Percentiles rank a stretch among this genome's conserved stretches.
Evolutionary conservation across 192 early-diverging fungal genomes (phyloP).

Genomic region (Mortierella hygrophila): DNA sequence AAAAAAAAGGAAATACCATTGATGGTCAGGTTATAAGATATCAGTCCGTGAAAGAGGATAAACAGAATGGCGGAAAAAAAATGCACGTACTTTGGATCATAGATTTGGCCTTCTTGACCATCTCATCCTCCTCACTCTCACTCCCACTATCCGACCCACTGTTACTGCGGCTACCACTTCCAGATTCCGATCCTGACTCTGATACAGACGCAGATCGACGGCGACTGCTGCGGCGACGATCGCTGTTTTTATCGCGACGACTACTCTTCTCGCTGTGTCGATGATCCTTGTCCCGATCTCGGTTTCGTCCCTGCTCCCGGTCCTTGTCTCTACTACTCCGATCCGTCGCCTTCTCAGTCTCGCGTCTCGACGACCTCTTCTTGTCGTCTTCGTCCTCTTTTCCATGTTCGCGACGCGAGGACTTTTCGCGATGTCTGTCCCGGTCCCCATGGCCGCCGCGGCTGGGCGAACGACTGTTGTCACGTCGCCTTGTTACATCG

Average conservation of each 20-base stretch:
- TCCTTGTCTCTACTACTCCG: constrained; percentile 12
- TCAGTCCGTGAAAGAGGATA: background rate
- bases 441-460: background rate
- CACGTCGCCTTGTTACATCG: no score
- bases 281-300: constrained; percentile 9
- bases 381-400: background rate
- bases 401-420: background rate
- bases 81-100: constrained; percentile 43
- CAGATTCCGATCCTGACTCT: constrained; percentile 9
- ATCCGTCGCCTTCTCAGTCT: constrained; percentile 15
- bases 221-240: background rate
- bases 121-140: constrained; percentile 36
- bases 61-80: background rate
- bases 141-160: constrained; percentile 28
- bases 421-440: background rate
- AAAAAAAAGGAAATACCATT: background rate
- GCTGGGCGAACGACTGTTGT: no score
- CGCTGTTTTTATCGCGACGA: background rate
- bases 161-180: constrained; percentile 15
- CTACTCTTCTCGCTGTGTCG: background rate
- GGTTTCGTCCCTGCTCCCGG: background rate
- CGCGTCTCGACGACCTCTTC: constrained; percentile 27
- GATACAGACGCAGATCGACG: background rate
- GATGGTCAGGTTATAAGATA: no score
- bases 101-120: constrained; percentile 50